phyloP scores from a whole-genome alignment of 208 protist genomes.

The Histomonas meleagridis region DNA sequence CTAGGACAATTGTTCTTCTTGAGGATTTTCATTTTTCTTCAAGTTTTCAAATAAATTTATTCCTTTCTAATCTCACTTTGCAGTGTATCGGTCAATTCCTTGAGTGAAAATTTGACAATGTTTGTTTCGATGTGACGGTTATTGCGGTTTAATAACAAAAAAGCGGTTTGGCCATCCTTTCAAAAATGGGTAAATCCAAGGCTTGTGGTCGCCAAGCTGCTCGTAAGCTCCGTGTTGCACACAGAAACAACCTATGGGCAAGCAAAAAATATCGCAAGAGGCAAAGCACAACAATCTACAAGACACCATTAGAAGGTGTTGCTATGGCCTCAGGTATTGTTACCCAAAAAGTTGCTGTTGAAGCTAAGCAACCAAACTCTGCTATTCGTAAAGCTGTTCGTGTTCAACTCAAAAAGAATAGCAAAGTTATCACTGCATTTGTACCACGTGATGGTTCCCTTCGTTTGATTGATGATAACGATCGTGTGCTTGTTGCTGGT shows the following conservation, averaged over 20 bases:
- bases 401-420: constrained; percentile 99
- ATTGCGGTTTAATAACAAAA: too few relatives aligned
- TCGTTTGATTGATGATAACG: constrained; percentile 96
- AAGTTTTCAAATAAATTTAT: too few relatives aligned
- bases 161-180: too few relatives aligned
- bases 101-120: too few relatives aligned
- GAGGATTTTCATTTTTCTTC: too few relatives aligned
- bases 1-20: too few relatives aligned
- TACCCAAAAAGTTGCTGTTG: constrained; percentile 59
- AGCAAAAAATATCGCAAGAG: not conserved
- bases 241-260: not conserved
- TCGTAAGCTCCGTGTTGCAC: not conserved
- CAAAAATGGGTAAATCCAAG: constrained; percentile 34
- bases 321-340: constrained; percentile 20
- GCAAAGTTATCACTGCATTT: constrained; percentile 99
- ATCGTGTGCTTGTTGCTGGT: constrained; percentile 40
- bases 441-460: constrained; percentile 96
- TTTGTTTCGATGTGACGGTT: too few relatives aligned
- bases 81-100: too few relatives aligned
- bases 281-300: not conserved
- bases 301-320: constrained; percentile 10
- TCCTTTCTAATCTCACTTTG: too few relatives aligned
- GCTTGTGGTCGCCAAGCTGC: not conserved
- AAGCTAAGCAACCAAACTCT: constrained; percentile 99
- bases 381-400: constrained; percentile 99